phyloP scores from a whole-genome alignment of 1,284 basidiomycete genomes.

The Apiotrichum domesticum region DNA sequence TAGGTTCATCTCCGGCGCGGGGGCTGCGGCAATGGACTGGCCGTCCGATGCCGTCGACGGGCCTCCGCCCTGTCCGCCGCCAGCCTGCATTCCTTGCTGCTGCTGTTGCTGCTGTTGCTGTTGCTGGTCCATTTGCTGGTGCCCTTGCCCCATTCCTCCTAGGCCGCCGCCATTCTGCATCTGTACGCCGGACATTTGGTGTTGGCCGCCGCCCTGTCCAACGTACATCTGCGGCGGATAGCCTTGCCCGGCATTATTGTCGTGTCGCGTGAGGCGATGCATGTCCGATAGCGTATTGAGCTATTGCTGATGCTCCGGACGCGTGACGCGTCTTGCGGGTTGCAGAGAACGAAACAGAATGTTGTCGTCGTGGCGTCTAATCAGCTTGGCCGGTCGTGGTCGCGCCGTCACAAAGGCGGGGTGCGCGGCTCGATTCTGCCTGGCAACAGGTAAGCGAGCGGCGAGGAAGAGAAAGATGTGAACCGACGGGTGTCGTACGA shows the following conservation, averaged over 20 bases:
- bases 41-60: slow-evolving; percentile 20
- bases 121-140: slow-evolving; percentile 3
- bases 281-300: not conserved
- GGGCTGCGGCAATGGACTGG: slow-evolving; percentile 21
- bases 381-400: too few relatives aligned
- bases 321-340: too few relatives aligned
- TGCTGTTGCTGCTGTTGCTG: slow-evolving; percentile 11
- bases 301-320: too few relatives aligned
- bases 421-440: too few relatives aligned
- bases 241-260: slow-evolving; percentile 7
- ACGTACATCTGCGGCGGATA: slow-evolving; percentile 13
- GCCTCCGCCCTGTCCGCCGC: slow-evolving; percentile 1
- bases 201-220: slow-evolving; percentile 1
- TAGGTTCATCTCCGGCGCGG: slow-evolving; percentile 67
- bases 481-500: too few relatives aligned
- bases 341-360: too few relatives aligned
- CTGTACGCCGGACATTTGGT: slow-evolving; percentile 4
- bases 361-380: too few relatives aligned
- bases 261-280: slow-evolving; percentile 10
- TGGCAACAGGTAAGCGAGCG: too few relatives aligned
- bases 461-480: too few relatives aligned
- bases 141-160: slow-evolving; percentile 7
- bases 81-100: slow-evolving; percentile 6
- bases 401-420: too few relatives aligned
- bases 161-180: slow-evolving; percentile 11